phyloP scores from a whole-genome alignment of 2,329 filamentous ascomycete species.

The Phoma herbarum region DNA sequence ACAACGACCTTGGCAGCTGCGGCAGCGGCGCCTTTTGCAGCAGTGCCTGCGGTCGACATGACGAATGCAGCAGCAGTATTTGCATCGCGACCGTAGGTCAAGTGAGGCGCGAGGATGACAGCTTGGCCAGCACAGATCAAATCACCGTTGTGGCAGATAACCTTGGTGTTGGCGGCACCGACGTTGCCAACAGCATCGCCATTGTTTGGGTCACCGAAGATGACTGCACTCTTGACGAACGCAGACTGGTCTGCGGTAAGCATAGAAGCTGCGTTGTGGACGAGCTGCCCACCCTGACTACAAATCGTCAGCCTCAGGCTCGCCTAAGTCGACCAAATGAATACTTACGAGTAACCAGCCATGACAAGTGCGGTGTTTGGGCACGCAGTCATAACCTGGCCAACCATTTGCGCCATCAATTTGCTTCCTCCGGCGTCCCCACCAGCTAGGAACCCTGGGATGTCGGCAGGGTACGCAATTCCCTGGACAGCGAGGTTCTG shows the following conservation, averaged over 20 bases:
- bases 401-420: slow-evolving; percentile 55
- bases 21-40: slow-evolving; percentile 17
- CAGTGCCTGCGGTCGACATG: slow-evolving; percentile 24
- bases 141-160: slow-evolving; percentile 49
- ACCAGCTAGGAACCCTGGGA: slow-evolving; percentile 57
- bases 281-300: slow-evolving; percentile 53
- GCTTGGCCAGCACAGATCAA: slow-evolving; percentile 45
- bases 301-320: slow-evolving; percentile 1
- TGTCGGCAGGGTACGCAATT: slow-evolving; percentile 61
- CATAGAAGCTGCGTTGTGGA: slow-evolving; percentile 56
- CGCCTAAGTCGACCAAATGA: background rate
- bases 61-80: slow-evolving; percentile 46
- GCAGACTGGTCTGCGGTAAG: slow-evolving; percentile 33
- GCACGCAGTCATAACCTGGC: slow-evolving; percentile 54
- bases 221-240: slow-evolving; percentile 42
- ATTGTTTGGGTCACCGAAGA: slow-evolving; percentile 52
- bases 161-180: slow-evolving; percentile 41
- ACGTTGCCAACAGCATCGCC: slow-evolving; percentile 46
- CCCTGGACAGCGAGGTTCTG: slow-evolving; percentile 62
- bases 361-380: slow-evolving; percentile 59
- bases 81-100: slow-evolving; percentile 47
- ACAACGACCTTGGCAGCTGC: slow-evolving; percentile 17
- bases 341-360: slow-evolving; percentile 58
- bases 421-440: slow-evolving; percentile 57
- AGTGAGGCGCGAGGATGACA: slow-evolving; percentile 45